These are phyloP conservation scores for Saccharomyces pastorianus DNA, from an alignment of 1,139 yeast genomes.

Conservation along the genomic window DNA sequence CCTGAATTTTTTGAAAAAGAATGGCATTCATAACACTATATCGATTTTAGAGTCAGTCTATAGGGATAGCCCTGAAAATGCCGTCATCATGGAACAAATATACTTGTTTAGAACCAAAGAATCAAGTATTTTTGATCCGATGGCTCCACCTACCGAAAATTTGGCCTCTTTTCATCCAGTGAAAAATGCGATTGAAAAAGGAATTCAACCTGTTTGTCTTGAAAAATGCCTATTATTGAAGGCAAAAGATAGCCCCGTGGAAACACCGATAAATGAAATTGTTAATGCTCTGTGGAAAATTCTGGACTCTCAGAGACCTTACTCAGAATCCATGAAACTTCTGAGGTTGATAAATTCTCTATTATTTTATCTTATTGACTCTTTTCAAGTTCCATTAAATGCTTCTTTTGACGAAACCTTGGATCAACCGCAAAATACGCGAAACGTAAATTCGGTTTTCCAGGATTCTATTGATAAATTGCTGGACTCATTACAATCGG, in stretches of 20 bases:
- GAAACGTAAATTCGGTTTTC: slow-evolving; percentile 35
- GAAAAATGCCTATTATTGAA: slow-evolving; percentile 5
- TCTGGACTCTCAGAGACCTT: slow-evolving; percentile 12
- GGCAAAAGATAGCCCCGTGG: slow-evolving; percentile 9
- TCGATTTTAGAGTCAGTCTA: neutral
- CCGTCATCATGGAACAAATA: neutral
- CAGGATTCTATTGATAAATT: slow-evolving; percentile 69
- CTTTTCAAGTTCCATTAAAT: neutral
- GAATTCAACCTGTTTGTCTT: neutral
- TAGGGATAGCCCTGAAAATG: neutral
- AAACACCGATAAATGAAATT: slow-evolving; percentile 6
- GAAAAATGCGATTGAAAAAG: neutral
- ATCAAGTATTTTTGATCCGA: neutral
- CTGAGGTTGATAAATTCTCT: slow-evolving; percentile 25
- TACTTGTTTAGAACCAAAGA: neutral
- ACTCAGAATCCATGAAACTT: slow-evolving; percentile 19
- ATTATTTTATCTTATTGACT: neutral
- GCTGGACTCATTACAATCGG: slow-evolving; percentile 67
- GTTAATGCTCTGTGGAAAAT: slow-evolving; percentile 7
- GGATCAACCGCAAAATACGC: neutral
- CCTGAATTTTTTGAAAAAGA: neutral
- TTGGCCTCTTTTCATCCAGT: too few species aligned
- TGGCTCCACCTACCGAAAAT: too few species aligned
- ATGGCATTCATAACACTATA: neutral
- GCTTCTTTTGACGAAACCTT: neutral